Conservation (phyloP, 2,329 filamentous ascomycete species). For the Colletotrichum orbiculare region DNA sequence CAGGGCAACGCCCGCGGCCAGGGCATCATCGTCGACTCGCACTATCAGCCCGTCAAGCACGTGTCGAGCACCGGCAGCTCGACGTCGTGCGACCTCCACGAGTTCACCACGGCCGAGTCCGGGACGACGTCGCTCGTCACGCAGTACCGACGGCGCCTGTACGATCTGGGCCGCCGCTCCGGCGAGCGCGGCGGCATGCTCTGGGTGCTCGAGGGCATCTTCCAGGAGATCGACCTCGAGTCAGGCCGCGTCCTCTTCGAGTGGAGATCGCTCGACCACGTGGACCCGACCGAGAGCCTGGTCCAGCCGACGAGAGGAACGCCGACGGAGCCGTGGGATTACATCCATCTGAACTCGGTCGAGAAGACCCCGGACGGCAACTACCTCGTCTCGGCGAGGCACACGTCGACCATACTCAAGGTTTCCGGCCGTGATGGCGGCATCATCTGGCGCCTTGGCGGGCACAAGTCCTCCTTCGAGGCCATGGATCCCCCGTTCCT, state of each 20-base stretch:
- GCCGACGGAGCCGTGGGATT: slow-evolving; percentile 48
- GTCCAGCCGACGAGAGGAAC: background rate
- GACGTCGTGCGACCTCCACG: slow-evolving; percentile 8
- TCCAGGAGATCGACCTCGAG: slow-evolving; percentile 59
- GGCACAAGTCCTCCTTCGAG: slow-evolving; percentile 38
- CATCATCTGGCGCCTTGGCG: slow-evolving; percentile 66
- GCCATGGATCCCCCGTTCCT: slow-evolving; percentile 48
- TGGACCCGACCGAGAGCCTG: slow-evolving; percentile 34
- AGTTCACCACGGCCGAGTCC: slow-evolving; percentile 2
- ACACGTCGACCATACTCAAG: slow-evolving; percentile 54
- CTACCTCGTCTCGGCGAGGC: slow-evolving; percentile 42
- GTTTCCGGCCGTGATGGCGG: slow-evolving; percentile 58
- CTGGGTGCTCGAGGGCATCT: slow-evolving; percentile 10
- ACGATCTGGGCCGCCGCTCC: background rate
- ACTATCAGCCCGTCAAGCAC: slow-evolving; percentile 1
- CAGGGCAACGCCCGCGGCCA: slow-evolving; percentile 1
- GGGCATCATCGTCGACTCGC: background rate
- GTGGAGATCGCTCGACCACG: slow-evolving; percentile 49
- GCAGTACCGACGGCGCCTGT: slow-evolving; percentile 3
- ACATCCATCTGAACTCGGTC: slow-evolving; percentile 48
- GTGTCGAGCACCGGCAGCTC: background rate
- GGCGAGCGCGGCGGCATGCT: background rate
- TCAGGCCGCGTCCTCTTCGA: slow-evolving; percentile 61
- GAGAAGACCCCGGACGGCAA: slow-evolving; percentile 49
- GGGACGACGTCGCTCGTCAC: slow-evolving; percentile 1